A percentile compares a stretch with the other conserved stretches of the same genome.
Evolutionary conservation across 495 filamentous ascomycete species (phyloP).

Genomic region (Cetradonia linearis): DNA sequence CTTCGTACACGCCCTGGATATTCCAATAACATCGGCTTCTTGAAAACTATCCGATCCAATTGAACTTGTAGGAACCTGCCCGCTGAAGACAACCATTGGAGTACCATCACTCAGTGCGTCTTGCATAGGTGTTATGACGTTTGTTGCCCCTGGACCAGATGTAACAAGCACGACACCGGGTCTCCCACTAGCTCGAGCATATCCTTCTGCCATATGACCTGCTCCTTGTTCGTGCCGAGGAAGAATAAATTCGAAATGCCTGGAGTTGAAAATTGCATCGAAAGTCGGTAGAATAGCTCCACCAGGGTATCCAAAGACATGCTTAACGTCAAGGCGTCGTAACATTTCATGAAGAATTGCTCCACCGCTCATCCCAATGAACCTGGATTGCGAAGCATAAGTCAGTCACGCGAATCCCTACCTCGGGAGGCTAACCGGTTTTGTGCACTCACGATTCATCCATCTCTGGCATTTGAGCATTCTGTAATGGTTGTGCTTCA

Average conservation of each 20-base stretch:
- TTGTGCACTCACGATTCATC: conserved; percentile 49
- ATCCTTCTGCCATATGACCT: conserved; percentile 56
- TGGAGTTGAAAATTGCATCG: conserved; percentile 54
- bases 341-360: conserved; percentile 99
- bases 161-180: conserved; percentile 55
- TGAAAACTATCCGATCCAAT: conserved; percentile 56
- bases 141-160: conserved; percentile 55
- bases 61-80: conserved; percentile 45
- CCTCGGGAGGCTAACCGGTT: neutral
- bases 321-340: conserved; percentile 81
- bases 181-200: conserved; percentile 48
- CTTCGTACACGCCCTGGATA: conserved; percentile 53
- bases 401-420: neutral
- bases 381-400: conserved; percentile 37
- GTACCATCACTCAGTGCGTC: conserved; percentile 53
- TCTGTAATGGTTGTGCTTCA: conserved; percentile 62
- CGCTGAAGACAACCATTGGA: conserved; percentile 52
- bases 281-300: conserved; percentile 45
- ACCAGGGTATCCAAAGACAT: conserved; percentile 47
- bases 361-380: conserved; percentile 90
- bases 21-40: conserved; percentile 53
- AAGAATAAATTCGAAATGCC: conserved; percentile 52
- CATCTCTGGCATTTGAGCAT: conserved; percentile 51
- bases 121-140: conserved; percentile 53
- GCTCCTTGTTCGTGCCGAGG: conserved; percentile 55